Conservation (phyloP, 1,284 basidiomycete species). For the Moniliella sp. region DNA sequence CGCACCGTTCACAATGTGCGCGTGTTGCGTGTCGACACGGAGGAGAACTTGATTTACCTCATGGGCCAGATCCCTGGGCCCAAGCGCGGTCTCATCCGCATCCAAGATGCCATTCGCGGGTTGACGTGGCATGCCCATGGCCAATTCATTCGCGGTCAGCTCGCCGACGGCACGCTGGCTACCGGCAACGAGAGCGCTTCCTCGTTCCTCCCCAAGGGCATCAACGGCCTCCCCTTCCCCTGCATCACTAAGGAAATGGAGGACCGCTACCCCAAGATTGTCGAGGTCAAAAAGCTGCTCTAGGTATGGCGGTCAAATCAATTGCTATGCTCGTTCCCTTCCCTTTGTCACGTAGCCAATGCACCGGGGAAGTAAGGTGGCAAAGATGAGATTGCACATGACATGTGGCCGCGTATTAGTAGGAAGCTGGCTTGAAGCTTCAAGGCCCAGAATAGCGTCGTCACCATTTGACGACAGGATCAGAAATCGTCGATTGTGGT, state of each 20-base stretch:
- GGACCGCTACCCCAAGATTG: slow-evolving; percentile 35
- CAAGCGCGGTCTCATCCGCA: slow-evolving; percentile 37
- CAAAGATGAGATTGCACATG: too few relatives aligned
- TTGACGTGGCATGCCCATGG: slow-evolving; percentile 24
- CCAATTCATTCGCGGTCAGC: slow-evolving; percentile 18
- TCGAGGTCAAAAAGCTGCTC: slow-evolving; percentile 13
- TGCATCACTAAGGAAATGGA: slow-evolving; percentile 65
- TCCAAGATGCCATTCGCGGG: slow-evolving; percentile 25
- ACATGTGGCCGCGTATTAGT: too few relatives aligned
- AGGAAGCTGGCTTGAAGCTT: too few relatives aligned
- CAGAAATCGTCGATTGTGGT: too few relatives aligned
- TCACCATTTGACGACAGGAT: too few relatives aligned
- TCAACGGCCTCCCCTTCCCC: slow-evolving; percentile 69
- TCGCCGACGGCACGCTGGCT: slow-evolving; percentile 41
- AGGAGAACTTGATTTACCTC: slow-evolving; percentile 68
- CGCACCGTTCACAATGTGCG: slow-evolving; percentile 57
- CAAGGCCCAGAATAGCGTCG: too few relatives aligned
- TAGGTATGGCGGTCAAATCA: too few relatives aligned
- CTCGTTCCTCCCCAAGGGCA: slow-evolving; percentile 62
- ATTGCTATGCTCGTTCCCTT: too few relatives aligned
- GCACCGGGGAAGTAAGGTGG: too few relatives aligned
- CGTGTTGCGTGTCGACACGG: slow-evolving; percentile 66
- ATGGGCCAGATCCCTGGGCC: slow-evolving; percentile 42
- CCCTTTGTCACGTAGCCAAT: too few relatives aligned
- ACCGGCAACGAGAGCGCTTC: slow-evolving; percentile 50